Base-by-base conservation (phyloP, 2,329 filamentous ascomycete species). In the Mycosphaerella sp. region DNA sequence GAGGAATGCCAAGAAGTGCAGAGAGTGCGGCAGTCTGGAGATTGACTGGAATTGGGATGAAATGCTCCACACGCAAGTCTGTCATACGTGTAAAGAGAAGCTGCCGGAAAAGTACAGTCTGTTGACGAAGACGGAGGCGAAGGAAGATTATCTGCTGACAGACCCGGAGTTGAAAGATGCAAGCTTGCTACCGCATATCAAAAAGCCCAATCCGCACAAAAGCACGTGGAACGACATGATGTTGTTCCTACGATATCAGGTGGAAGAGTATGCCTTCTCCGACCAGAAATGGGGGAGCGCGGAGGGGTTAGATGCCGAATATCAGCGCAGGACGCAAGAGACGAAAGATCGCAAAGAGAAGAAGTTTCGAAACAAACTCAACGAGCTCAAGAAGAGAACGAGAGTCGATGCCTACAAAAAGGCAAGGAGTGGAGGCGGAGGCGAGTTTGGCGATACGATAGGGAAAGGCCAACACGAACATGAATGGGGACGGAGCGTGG, bases 181-280 rank as follows among this genome's bases (percentile, higher is more conserved):
- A 54, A 86, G 91, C 12, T 76, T 98, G 1, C 78, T 98, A 0
- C 92, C 92, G 0, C 91, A 95, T 69, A 78, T 98, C 7, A 86
- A 87, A 51, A 85, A 85, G 34, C 92, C 93, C 1, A 98, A 98
- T 65, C 93, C 93, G 0, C 93, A 96, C 73, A 96, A 96, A 70
- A 84, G 87, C 0, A 90, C 91, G 55, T 98, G 90, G 89, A 90
- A 96, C 70, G 89, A 95, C 75, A 98, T 98, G 93, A 95, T 95
- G 85, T 80, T 98, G 2, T 98, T 93, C 69, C 77, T 98, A 21
- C 86, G 93, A 0, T 95, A 83, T 57, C 93, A 98, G 68, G 88
- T 98, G 2, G 93, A 98, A 68, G 89, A 90, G 53, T 96, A 96
- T 67, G 93, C 92, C 0, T 85, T 97, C 64, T 82, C 75, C 0